Evolutionary conservation across 208 protist species (phyloP).

Genomic region (Wallacemonas collosoma): DNA sequence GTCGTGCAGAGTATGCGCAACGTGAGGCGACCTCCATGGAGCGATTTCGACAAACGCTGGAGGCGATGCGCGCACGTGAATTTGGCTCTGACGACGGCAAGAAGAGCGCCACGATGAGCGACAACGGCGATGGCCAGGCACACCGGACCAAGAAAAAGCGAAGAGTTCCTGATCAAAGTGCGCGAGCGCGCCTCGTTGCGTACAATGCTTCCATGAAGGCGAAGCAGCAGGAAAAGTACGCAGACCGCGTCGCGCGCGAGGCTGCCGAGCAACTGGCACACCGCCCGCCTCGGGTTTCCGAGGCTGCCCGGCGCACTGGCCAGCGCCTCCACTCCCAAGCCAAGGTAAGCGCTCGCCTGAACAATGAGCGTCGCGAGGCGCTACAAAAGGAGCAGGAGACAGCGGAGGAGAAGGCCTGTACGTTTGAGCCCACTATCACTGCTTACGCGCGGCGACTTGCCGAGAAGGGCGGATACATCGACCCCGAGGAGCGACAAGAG

Average conservation of each 20-base stretch:
- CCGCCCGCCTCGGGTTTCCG: constrained; percentile 21
- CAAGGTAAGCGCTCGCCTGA: constrained; percentile 12
- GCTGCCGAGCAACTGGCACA: constrained; percentile 24
- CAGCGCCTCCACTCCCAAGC: constrained; percentile 54
- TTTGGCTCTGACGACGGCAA: constrained; percentile 1
- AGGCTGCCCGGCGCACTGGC: constrained; percentile 47
- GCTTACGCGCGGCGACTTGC: constrained; percentile 37
- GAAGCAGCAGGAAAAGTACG: constrained; percentile 58
- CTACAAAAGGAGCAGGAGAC: constrained; percentile 23
- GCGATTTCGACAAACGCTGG: constrained; percentile 13
- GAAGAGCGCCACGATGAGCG: not conserved
- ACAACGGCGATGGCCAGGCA: not conserved
- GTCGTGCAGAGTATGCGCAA: not conserved
- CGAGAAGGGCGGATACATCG: constrained; percentile 23
- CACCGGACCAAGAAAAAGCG: constrained; percentile 12
- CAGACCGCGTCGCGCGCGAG: constrained; percentile 42
- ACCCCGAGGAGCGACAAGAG: constrained; percentile 36
- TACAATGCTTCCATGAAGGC: constrained; percentile 38
- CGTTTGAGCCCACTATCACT: constrained; percentile 72
- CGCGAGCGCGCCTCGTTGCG: constrained; percentile 38
- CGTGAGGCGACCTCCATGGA: constrained; percentile 19
- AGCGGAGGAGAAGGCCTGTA: constrained; percentile 41
- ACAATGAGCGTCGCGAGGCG: constrained; percentile 8
- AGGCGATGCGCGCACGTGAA: constrained; percentile 18
- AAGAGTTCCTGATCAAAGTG: constrained; percentile 29